These are phyloP conservation scores for Bipolaris gigantea DNA, from an alignment of 2,329 filamentous ascomycete genomes.

Conservation along the genomic window DNA sequence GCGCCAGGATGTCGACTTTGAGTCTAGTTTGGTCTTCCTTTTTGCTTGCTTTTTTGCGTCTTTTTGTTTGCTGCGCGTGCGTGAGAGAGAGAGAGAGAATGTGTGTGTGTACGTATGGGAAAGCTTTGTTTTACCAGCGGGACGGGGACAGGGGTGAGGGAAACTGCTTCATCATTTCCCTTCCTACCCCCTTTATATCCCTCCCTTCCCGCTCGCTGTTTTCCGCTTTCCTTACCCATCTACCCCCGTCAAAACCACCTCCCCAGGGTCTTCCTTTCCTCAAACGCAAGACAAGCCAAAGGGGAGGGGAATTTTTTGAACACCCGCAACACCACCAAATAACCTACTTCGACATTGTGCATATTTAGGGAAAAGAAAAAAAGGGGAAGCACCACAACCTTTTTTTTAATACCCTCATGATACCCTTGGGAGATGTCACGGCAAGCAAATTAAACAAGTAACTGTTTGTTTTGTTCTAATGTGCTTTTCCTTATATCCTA, in stretches of 20 bases:
- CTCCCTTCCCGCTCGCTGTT: background rate
- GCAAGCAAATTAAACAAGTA: conserved; percentile 1
- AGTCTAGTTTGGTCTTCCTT: conserved; percentile 7
- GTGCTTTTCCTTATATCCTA: conserved; percentile 6
- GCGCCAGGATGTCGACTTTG: conserved; percentile 13
- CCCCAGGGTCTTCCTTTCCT: too few relatives aligned
- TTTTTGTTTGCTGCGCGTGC: background rate
- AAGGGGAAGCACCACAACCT: background rate
- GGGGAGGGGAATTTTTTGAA: background rate
- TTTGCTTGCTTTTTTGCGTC: conserved; percentile 4
- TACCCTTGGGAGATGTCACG: conserved; percentile 25
- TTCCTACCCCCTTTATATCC: background rate
- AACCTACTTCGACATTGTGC: conserved; percentile 20
- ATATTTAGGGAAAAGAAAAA: conserved; percentile 20
- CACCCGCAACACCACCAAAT: background rate
- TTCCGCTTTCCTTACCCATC: too few relatives aligned
- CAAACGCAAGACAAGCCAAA: too few relatives aligned
- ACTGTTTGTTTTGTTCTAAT: conserved; percentile 3
- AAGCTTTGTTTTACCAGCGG: conserved; percentile 1
- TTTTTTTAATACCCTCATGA: conserved; percentile 17
- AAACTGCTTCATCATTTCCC: background rate
- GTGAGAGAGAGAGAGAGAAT: background rate
- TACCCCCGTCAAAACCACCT: too few relatives aligned
- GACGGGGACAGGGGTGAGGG: background rate
- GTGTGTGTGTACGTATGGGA: background rate